phyloP scores from a whole-genome alignment of 2,329 filamentous ascomycete species.

The Lasiodiplodia citricola region DNA sequence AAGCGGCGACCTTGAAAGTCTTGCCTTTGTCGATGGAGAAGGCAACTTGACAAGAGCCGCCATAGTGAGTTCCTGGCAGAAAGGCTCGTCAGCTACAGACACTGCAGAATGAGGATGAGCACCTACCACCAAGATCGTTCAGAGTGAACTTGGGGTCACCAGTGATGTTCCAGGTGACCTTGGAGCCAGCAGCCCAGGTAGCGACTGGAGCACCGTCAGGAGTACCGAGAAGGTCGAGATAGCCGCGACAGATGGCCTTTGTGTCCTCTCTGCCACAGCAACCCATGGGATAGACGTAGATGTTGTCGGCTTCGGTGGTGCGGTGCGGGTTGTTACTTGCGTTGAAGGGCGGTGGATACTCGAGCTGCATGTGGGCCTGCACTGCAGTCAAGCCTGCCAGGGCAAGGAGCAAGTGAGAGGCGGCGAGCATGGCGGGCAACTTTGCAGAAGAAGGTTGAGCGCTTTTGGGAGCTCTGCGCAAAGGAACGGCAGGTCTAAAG shows the following conservation, averaged over 20 bases:
- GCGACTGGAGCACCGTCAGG: constrained; percentile 23
- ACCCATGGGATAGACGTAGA: constrained; percentile 22
- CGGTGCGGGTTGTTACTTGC: constrained; percentile 24
- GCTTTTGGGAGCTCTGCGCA: not conserved
- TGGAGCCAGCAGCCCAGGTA: constrained; percentile 22
- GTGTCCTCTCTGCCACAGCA: constrained; percentile 24
- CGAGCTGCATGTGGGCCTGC: constrained; percentile 26
- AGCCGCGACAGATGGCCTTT: constrained; percentile 20
- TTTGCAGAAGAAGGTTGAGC: not conserved
- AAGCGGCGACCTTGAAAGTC: constrained; percentile 52
- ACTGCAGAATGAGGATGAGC: not conserved
- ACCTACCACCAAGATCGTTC: constrained; percentile 19
- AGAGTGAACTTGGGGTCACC: constrained; percentile 11
- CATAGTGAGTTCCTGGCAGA: constrained; percentile 48
- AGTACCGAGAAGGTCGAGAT: constrained; percentile 22
- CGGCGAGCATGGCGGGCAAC: not conserved
- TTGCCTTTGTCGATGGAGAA: constrained; percentile 50
- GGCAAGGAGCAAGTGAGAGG: constrained; percentile 1
- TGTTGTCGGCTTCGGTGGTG: constrained; percentile 10
- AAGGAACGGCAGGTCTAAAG: not conserved
- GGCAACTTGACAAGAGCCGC: constrained; percentile 55
- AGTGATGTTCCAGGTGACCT: constrained; percentile 19
- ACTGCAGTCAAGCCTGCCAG: constrained; percentile 13
- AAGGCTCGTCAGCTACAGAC: not conserved
- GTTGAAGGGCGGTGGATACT: constrained; percentile 22